Conservation (phyloP, 1,139 yeast species). For the Blastobotrys aristatus region DNA sequence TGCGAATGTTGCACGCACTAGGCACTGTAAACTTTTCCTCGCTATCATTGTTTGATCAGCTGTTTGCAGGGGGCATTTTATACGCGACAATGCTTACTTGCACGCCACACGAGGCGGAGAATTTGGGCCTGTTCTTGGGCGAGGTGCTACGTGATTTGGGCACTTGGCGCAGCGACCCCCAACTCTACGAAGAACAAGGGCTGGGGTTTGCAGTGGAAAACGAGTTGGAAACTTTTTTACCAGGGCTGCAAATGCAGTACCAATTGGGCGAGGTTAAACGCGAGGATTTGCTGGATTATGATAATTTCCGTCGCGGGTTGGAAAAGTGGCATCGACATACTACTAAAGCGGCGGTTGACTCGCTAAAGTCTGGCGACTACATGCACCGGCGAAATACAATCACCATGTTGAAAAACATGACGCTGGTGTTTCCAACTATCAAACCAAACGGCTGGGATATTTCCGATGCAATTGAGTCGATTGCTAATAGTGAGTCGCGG, state of each 20-base stretch:
- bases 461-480: conserved; percentile 44
- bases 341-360: conserved; percentile 43
- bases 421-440: conserved; percentile 62
- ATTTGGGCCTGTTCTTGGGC: conserved; percentile 68
- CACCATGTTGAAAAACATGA: conserved; percentile 64
- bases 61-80: conserved; percentile 49
- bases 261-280: conserved; percentile 21
- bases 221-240: conserved; percentile 23
- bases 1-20: conserved; percentile 46
- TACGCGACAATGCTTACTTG: conserved; percentile 62
- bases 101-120: conserved; percentile 76
- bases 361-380: conserved; percentile 57
- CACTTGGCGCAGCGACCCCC: conserved; percentile 39
- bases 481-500: conserved; percentile 54
- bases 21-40: conserved; percentile 45
- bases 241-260: conserved; percentile 25
- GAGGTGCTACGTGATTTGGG: conserved; percentile 48
- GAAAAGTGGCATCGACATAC: conserved; percentile 55
- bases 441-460: conserved; percentile 62
- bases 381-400: conserved; percentile 81
- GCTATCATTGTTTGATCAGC: conserved; percentile 41
- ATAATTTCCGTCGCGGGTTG: conserved; percentile 41
- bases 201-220: conserved; percentile 26
- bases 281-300: conserved; percentile 31
- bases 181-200: conserved; percentile 30